Evolutionary conservation across 345 rosid species (phyloP).

Genomic region (Citropsis articulata): DNA sequence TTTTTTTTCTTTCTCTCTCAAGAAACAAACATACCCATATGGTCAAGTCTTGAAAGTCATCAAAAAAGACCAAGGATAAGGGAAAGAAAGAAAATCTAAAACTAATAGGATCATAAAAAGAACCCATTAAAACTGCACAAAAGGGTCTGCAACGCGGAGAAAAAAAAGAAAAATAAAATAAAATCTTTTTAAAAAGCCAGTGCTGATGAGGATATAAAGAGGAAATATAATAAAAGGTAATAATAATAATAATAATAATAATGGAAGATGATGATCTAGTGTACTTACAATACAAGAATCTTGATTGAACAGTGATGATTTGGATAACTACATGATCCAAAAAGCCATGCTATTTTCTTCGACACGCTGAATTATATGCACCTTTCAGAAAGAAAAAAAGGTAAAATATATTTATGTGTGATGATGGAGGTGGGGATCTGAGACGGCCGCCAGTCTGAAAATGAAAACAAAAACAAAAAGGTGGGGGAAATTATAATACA

Average conservation of each 20-base stretch:
- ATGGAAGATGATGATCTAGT: background rate
- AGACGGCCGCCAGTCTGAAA: background rate
- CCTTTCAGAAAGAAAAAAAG: background rate
- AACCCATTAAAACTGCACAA: background rate
- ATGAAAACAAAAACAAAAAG: background rate
- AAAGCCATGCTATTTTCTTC: background rate
- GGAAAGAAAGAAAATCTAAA: background rate
- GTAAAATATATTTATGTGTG: background rate
- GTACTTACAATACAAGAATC: constrained; percentile 17
- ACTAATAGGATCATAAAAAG: background rate
- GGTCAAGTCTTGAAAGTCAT: background rate
- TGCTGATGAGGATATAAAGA: background rate
- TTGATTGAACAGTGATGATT: background rate
- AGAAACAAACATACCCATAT: too few relatives aligned
- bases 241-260: background rate
- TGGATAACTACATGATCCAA: background rate
- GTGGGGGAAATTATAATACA: background rate
- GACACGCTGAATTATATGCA: background rate
- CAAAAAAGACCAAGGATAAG: background rate
- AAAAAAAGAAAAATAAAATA: background rate
- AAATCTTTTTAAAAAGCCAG: background rate
- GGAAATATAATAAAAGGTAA: background rate
- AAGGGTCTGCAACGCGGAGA: background rate
- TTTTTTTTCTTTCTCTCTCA: too few relatives aligned
- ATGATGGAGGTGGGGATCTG: constrained; percentile 2